Conservation (phyloP, 2,329 filamentous ascomycete species). For the Xylaria sp. region DNA sequence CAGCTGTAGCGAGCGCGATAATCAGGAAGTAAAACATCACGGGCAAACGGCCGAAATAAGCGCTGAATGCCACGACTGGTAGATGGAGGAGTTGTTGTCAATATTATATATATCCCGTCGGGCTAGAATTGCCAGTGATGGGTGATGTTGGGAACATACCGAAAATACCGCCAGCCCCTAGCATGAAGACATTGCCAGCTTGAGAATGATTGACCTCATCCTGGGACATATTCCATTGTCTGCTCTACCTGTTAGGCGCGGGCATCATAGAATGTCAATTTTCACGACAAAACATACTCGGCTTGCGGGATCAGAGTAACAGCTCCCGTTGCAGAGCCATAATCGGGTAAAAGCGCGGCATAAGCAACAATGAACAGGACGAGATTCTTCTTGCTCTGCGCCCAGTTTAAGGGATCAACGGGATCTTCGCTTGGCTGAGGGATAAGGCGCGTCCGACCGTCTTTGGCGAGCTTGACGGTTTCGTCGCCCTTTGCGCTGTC, state of each 20-base stretch:
- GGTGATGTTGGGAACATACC: conserved; percentile 36
- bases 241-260: conserved; percentile 14
- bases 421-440: conserved; percentile 59
- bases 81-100: neutral
- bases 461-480: conserved; percentile 45
- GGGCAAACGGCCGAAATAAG: conserved; percentile 52
- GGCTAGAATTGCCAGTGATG: neutral
- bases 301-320: conserved; percentile 52
- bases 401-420: conserved; percentile 62
- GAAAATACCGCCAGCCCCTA: conserved; percentile 50
- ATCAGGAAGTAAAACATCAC: conserved; percentile 50
- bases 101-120: conserved; percentile 7
- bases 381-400: conserved; percentile 52
- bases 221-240: conserved; percentile 54
- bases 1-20: conserved; percentile 46
- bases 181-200: conserved; percentile 58
- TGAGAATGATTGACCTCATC: conserved; percentile 57
- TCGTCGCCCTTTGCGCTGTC: conserved; percentile 33
- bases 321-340: conserved; percentile 52
- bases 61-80: conserved; percentile 47
- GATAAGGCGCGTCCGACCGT: conserved; percentile 54
- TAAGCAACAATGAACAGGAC: conserved; percentile 55
- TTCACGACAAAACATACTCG: conserved; percentile 38
- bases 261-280: neutral
- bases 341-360: conserved; percentile 55